Percentiles rank a stretch among this genome's conserved stretches.
phyloP scores from a whole-genome alignment of 1,139 yeast genomes.

The Yamadazyma taylorii region DNA sequence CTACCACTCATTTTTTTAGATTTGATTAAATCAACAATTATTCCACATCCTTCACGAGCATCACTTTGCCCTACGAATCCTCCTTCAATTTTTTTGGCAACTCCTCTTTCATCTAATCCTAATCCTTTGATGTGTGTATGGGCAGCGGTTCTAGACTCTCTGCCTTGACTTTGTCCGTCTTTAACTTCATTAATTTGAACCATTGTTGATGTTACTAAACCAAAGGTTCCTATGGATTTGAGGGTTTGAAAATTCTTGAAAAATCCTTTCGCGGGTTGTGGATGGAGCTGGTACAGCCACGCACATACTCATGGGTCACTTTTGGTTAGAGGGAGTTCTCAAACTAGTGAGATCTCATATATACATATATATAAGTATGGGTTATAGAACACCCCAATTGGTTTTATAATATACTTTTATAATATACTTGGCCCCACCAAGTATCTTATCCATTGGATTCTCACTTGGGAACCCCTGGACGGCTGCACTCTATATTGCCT shows the following conservation, averaged over 20 bases:
- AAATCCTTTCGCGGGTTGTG: neutral
- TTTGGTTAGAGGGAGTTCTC: too few relatives aligned
- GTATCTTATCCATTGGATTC: too few relatives aligned
- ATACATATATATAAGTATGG: too few relatives aligned
- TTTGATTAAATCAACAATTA: slow-evolving; percentile 89
- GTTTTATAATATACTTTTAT: too few relatives aligned
- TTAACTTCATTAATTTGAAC: slow-evolving; percentile 82
- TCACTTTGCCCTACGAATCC: slow-evolving; percentile 94
- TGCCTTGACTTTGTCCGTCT: slow-evolving; percentile 46
- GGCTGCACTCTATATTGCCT: too few relatives aligned
- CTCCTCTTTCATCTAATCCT: slow-evolving; percentile 89
- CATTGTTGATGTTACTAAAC: slow-evolving; percentile 38
- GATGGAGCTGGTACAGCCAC: neutral
- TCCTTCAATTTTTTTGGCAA: slow-evolving; percentile 82
- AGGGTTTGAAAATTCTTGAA: neutral
- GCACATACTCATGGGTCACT: too few relatives aligned
- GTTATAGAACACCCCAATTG: too few relatives aligned
- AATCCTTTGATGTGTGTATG: slow-evolving; percentile 96
- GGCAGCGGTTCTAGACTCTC: slow-evolving; percentile 87
- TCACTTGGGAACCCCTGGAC: too few relatives aligned
- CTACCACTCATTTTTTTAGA: slow-evolving; percentile 93
- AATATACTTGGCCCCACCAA: too few relatives aligned
- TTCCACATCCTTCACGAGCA: slow-evolving; percentile 98
- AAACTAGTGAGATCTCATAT: too few relatives aligned
- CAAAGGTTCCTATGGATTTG: neutral